Percentiles rank a stretch among this genome's conserved stretches.
These are phyloP conservation scores for Carpinus viminea DNA, from an alignment of 306 rosid species.

Conservation along the genomic window DNA sequence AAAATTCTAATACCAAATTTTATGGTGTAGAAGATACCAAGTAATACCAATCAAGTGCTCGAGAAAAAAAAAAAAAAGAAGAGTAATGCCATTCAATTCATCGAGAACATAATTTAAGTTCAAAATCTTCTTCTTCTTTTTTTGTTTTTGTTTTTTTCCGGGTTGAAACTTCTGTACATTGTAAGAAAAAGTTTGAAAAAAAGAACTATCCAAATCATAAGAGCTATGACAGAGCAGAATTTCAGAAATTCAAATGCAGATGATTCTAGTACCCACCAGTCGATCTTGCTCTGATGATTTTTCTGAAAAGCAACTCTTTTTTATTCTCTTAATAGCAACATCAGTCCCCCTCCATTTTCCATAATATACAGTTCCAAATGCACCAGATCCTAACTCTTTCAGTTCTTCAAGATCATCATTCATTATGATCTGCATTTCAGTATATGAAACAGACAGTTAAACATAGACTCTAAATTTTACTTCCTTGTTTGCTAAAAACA, in stretches of 20 bases:
- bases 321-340: conserved; percentile 92
- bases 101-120: conserved; percentile 13
- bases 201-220: no score
- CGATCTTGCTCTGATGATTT: conserved; percentile 89
- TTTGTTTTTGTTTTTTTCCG: neutral
- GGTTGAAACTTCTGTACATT: no score
- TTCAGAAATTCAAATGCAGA: conserved; percentile 14
- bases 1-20: neutral
- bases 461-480: conserved; percentile 13
- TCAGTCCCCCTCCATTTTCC: conserved; percentile 99
- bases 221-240: conserved; percentile 18
- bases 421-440: conserved; percentile 70
- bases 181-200: no score
- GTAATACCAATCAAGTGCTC: neutral
- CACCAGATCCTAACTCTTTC: conserved; percentile 92
- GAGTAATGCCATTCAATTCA: conserved; percentile 27
- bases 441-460: conserved; percentile 25
- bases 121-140: neutral
- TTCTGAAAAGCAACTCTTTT: conserved; percentile 88
- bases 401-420: conserved; percentile 79
- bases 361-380: conserved; percentile 93
- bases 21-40: neutral
- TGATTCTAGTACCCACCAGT: conserved; percentile 55
- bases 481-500: conserved; percentile 22
- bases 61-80: neutral